These are phyloP conservation scores for Oryza nivara DNA, from an alignment of 176 grass and related monocot genomes.

Conservation along the genomic window DNA sequence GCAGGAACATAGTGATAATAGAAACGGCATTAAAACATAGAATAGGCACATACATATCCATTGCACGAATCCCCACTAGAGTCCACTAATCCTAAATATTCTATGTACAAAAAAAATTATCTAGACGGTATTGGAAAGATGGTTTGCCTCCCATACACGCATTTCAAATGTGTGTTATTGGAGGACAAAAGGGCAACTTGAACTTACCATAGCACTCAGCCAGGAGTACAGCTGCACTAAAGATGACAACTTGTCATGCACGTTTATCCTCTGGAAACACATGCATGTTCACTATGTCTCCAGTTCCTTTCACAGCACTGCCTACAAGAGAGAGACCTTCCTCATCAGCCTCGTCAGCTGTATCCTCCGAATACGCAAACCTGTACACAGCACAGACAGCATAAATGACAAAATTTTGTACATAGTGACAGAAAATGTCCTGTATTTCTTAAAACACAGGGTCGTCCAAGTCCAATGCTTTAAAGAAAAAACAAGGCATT, in stretches of 20 bases:
- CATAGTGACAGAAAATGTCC: neutral
- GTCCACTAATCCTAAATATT: slow-evolving; percentile 28
- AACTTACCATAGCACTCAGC: slow-evolving; percentile 63
- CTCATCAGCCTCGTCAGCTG: slow-evolving; percentile 81
- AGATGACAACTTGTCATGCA: slow-evolving; percentile 55
- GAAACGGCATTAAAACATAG: neutral
- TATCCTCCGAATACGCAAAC: slow-evolving; percentile 92
- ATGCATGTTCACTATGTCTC: slow-evolving; percentile 85
- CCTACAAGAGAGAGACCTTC: slow-evolving; percentile 84
- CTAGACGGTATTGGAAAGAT: neutral
- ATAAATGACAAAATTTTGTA: slow-evolving; percentile 20
- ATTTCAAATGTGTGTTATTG: neutral
- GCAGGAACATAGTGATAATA: neutral
- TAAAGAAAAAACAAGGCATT: neutral
- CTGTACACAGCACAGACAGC: slow-evolving; percentile 48
- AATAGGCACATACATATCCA: neutral
- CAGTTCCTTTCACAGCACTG: slow-evolving; percentile 78
- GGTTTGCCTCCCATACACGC: neutral
- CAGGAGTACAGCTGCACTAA: slow-evolving; percentile 41
- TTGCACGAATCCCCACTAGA: neutral
- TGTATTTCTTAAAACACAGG: neutral
- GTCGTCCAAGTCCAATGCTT: neutral
- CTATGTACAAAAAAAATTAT: neutral
- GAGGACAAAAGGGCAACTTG: slow-evolving; percentile 10
- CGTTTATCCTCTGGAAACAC: slow-evolving; percentile 94